phyloP scores from a whole-genome alignment of 352 stramenopile genomes.

The Blastocystis sp. region DNA sequence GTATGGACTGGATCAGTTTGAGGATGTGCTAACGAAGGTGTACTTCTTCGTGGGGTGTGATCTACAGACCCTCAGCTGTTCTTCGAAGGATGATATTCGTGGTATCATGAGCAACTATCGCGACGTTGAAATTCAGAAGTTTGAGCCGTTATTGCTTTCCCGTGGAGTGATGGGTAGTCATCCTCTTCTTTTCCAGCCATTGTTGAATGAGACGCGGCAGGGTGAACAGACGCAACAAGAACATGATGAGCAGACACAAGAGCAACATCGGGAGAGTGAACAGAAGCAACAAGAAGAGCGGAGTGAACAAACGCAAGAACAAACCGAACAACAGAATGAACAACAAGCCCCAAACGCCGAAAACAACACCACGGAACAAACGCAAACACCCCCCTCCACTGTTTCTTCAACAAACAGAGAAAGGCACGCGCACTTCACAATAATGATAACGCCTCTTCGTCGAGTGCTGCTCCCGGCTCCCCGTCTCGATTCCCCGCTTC shows the following conservation, averaged over 20 bases:
- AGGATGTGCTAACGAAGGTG: constrained; percentile 1
- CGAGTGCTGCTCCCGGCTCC: neutral
- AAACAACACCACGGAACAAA: neutral
- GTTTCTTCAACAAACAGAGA: neutral
- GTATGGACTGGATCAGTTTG: neutral
- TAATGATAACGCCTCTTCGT: neutral
- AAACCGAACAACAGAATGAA: no score
- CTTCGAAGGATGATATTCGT: constrained; percentile 3
- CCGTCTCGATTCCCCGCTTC: neutral
- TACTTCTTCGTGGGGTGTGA: neutral
- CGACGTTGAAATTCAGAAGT: constrained; percentile 26
- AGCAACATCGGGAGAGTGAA: no score
- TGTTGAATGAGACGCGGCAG: no score
- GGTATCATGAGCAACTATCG: constrained; percentile 9
- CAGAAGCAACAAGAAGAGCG: no score
- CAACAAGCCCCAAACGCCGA: no score
- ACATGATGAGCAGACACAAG: no score
- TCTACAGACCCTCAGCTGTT: neutral
- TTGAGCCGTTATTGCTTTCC: neutral
- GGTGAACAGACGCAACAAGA: no score
- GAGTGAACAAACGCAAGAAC: no score
- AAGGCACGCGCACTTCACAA: neutral
- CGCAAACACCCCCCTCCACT: neutral
- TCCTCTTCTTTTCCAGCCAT: no score
- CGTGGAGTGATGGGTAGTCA: no score